Conservation (phyloP, 1,139 yeast species). For the Yamadazyma dendronema region DNA sequence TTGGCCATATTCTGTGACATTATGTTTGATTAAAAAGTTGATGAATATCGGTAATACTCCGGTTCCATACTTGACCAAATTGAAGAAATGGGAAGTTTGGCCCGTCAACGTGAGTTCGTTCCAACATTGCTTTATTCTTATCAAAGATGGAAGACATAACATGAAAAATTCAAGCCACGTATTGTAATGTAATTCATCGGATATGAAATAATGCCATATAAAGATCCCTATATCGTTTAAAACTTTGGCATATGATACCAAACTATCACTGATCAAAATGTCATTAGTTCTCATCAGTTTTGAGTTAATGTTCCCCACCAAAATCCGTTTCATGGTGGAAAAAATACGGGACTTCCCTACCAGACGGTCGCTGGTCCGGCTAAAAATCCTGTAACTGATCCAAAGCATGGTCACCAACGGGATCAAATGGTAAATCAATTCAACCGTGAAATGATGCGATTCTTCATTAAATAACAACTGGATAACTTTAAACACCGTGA, state of each 20-base stretch:
- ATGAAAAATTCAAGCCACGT: slow-evolving; percentile 45
- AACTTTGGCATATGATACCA: slow-evolving; percentile 77
- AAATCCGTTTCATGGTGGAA: slow-evolving; percentile 52
- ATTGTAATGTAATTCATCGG: slow-evolving; percentile 26
- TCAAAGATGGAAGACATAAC: slow-evolving; percentile 60
- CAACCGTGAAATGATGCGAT: slow-evolving; percentile 12
- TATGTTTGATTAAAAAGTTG: slow-evolving; percentile 35
- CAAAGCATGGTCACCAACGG: slow-evolving; percentile 21
- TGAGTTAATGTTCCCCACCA: slow-evolving; percentile 55
- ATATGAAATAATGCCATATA: slow-evolving; percentile 31
- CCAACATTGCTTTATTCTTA: slow-evolving; percentile 80
- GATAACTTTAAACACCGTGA: slow-evolving; percentile 21
- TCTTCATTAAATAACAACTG: slow-evolving; percentile 15
- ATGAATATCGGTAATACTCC: slow-evolving; percentile 63
- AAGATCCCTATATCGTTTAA: slow-evolving; percentile 63
- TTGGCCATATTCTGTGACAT: slow-evolving; percentile 13
- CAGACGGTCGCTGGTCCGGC: slow-evolving; percentile 12
- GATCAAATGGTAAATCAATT: slow-evolving; percentile 16
- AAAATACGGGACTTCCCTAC: slow-evolving; percentile 45
- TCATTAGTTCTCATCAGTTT: slow-evolving; percentile 67
- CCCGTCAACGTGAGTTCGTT: slow-evolving; percentile 57
- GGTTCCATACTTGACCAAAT: slow-evolving; percentile 71
- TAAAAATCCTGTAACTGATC: slow-evolving; percentile 19
- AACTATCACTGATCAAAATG: slow-evolving; percentile 73
- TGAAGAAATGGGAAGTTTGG: slow-evolving; percentile 58